A percentile compares a stretch with the other conserved stretches of the same genome.
Conservation (phyloP, 257 asterid genomes). For the Cordia subcordata region DNA sequence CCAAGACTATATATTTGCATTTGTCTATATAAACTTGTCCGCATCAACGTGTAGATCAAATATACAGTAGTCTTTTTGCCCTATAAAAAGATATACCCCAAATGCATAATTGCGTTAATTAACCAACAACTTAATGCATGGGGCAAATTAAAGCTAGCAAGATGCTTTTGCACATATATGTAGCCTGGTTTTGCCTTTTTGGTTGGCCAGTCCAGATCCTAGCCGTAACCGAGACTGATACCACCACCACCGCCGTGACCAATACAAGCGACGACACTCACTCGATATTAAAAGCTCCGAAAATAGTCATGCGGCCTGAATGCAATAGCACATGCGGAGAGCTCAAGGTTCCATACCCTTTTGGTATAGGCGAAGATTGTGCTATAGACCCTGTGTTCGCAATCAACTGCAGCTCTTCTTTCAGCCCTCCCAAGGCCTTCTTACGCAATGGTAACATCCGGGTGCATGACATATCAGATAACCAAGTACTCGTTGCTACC, state of each 20-base stretch:
- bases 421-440: neutral
- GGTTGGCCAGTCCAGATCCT: neutral
- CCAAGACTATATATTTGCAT: too few relatives aligned
- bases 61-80: too few relatives aligned
- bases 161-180: neutral
- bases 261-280: neutral
- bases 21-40: too few relatives aligned
- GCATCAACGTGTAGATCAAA: too few relatives aligned
- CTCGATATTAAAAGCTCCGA: neutral
- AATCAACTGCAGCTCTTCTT: neutral
- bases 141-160: too few relatives aligned
- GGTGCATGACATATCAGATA: conserved; percentile 16
- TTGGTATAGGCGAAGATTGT: conserved; percentile 19
- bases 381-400: too few relatives aligned
- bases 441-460: conserved; percentile 2
- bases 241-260: conserved; percentile 1
- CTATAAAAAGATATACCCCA: too few relatives aligned
- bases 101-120: too few relatives aligned
- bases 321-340: conserved; percentile 25
- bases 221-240: conserved; percentile 14
- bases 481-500: neutral
- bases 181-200: neutral
- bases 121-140: too few relatives aligned
- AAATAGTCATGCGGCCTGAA: neutral
- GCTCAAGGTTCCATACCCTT: conserved; percentile 40